Conservation (phyloP, 352 stramenopile genomes). For the Phytophthora idaei region DNA sequence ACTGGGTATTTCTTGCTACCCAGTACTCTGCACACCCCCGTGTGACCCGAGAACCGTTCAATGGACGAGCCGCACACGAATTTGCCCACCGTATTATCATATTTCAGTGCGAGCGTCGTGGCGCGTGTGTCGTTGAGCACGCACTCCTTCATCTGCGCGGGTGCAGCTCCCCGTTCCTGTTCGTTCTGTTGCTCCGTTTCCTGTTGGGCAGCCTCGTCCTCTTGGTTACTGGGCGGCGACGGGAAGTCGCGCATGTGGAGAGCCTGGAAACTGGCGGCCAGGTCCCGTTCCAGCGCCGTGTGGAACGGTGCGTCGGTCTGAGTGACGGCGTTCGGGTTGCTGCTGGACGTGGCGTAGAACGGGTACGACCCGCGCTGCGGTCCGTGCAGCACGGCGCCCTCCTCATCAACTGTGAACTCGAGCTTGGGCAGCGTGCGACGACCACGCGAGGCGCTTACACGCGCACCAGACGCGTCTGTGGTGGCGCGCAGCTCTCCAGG, state of each 20-base stretch:
- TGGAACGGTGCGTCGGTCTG: conserved; percentile 33
- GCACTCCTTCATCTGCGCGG: conserved; percentile 77
- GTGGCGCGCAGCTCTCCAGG: conserved; percentile 75
- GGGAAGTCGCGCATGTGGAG: conserved; percentile 65
- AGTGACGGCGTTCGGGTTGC: conserved; percentile 10
- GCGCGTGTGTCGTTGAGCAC: conserved; percentile 84
- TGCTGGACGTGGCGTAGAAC: conserved; percentile 26
- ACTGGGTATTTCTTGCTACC: conserved; percentile 88
- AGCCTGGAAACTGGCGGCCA: conserved; percentile 58
- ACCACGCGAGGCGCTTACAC: conserved; percentile 62
- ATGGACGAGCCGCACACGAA: conserved; percentile 88
- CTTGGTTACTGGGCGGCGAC: conserved; percentile 12
- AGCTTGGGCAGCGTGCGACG: conserved; percentile 81
- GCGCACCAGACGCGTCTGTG: conserved; percentile 67
- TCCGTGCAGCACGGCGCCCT: conserved; percentile 77
- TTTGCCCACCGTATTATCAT: conserved; percentile 60
- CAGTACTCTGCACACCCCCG: conserved; percentile 89
- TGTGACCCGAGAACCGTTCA: conserved; percentile 92
- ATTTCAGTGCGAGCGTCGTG: conserved; percentile 81
- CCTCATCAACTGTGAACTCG: conserved; percentile 86
- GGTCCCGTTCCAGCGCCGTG: conserved; percentile 40
- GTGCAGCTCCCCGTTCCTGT: conserved; percentile 13
- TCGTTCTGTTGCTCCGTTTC: conserved; percentile 14
- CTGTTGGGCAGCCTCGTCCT: conserved; percentile 13
- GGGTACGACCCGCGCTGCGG: conserved; percentile 65